phyloP scores from a whole-genome alignment of 352 stramenopile genomes.

The Pythium brachiatum region DNA sequence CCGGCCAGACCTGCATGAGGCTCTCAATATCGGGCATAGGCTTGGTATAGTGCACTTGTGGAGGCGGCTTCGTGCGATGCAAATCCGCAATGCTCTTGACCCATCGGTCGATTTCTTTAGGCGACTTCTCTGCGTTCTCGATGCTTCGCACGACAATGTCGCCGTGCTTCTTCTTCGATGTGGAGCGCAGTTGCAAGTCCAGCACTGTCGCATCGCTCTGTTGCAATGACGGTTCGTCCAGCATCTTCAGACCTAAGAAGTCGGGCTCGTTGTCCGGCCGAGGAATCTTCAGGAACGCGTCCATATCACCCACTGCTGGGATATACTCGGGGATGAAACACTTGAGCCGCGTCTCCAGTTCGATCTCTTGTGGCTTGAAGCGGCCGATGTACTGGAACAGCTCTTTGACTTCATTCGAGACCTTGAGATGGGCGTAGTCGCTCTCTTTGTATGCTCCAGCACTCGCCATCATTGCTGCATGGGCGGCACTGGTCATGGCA shows the following conservation, averaged over 20 bases:
- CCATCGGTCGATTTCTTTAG: conserved; percentile 94
- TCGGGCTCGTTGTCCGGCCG: conserved; percentile 90
- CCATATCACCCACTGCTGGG: conserved; percentile 94
- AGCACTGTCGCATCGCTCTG: conserved; percentile 95
- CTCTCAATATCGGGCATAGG: conserved; percentile 94
- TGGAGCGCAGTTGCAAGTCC: conserved; percentile 93
- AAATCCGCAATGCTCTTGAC: conserved; percentile 95
- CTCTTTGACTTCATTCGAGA: conserved; percentile 88
- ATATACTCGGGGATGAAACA: conserved; percentile 98
- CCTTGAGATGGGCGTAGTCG: conserved; percentile 86
- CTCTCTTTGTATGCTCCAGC: conserved; percentile 84
- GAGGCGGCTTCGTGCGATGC: conserved; percentile 90
- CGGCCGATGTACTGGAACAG: conserved; percentile 93
- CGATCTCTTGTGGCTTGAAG: conserved; percentile 95
- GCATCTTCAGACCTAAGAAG: conserved; percentile 90
- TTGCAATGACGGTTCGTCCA: conserved; percentile 90
- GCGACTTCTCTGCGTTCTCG: conserved; percentile 92
- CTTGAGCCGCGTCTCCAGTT: conserved; percentile 94
- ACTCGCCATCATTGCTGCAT: conserved; percentile 64
- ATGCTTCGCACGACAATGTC: conserved; percentile 93
- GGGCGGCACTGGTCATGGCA: conserved; percentile 29
- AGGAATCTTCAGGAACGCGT: conserved; percentile 95
- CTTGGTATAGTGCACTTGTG: conserved; percentile 92
- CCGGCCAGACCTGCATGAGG: conserved; percentile 91
- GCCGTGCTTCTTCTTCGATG: conserved; percentile 93